Base-by-base conservation (phyloP, 805 yeast species). In the Crinitomyces ghanaensis region DNA sequence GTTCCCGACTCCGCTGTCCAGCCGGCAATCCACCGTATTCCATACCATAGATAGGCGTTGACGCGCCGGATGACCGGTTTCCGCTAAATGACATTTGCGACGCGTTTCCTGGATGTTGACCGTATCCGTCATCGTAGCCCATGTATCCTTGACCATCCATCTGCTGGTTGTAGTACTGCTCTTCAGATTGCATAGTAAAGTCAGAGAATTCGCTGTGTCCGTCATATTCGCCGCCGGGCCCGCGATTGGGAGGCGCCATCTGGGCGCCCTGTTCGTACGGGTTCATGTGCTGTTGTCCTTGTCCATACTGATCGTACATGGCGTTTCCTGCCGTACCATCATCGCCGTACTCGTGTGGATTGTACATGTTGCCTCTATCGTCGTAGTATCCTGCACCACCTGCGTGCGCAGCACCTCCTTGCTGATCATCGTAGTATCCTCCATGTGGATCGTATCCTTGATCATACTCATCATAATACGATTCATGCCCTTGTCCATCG, bases 21-120 rank as follows among this genome's bases (percentile, higher is more conserved):
- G 76, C 62, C 18, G 26, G 27, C 51, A 81, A 42, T 28, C 30
- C 29, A 24, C 37, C 41, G 34, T 64, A 67, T 40, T 67, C 70
- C 36, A 74, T 74, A 26, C 91, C 93, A 53, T 81, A 81, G 46
- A 83, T 73, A 14, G 98, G 97, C 26, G 98, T 91, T 2, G 95
- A 83, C 27, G 95, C 83, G 41, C 96, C 96, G 8, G 93, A 77
- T 1, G 91, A 79, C 51, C 91, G 72, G 52, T 79, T 79, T 26
- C 77, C 86, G 43, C 81, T 91, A 51, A 78, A 85, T 4, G 94
- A 82, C 46, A 72, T 73, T 41, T 72, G 79, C 34, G 70, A 63
- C 19, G 63, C n/a, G n/a, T n/a, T n/a, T n/a, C n/a, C n/a, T n/a
- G n/a, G n/a, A n/a, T n/a, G n/a, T n/a, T n/a, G n/a, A n/a, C 40